phyloP scores from a whole-genome alignment of 78 protist species.

The Dictyostelium purpureum region DNA sequence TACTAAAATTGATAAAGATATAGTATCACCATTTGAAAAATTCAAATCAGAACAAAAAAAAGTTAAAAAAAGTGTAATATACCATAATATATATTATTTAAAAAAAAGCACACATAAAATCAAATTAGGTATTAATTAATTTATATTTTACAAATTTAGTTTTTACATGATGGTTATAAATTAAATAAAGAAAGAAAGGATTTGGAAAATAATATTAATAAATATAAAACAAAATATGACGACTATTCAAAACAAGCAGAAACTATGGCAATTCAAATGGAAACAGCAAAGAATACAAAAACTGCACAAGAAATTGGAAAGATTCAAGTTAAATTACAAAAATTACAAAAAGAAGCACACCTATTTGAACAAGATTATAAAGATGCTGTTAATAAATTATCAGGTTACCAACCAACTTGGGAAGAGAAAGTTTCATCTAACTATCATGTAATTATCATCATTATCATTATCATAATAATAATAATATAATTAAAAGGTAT shows the following conservation, averaged over 20 bases:
- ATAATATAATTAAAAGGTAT: background rate
- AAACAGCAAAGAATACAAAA: constrained; percentile 26
- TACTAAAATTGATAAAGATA: constrained; percentile 23
- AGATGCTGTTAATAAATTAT: constrained; percentile 27
- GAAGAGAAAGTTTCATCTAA: constrained; percentile 23
- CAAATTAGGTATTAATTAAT: background rate
- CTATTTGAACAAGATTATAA: constrained; percentile 27
- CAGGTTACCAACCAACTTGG: constrained; percentile 43
- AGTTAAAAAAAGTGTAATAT: constrained; percentile 1
- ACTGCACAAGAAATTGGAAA: constrained; percentile 22
- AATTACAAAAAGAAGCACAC: background rate
- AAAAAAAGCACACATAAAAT: background rate
- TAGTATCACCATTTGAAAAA: constrained; percentile 19
- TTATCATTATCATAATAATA: background rate
- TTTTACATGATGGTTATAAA: constrained; percentile 39
- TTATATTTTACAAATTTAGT: too few relatives aligned
- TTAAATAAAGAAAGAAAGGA: constrained; percentile 47
- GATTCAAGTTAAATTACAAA: constrained; percentile 11
- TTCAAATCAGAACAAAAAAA: constrained; percentile 63
- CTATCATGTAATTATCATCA: constrained; percentile 6
- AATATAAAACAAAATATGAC: constrained; percentile 28
- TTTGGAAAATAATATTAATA: constrained; percentile 19
- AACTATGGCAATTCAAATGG: background rate
- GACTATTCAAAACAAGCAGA: constrained; percentile 67
- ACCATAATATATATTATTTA: background rate